Conservation (phyloP, 1,284 basidiomycete species). For the Ustilago vetiveriae region DNA sequence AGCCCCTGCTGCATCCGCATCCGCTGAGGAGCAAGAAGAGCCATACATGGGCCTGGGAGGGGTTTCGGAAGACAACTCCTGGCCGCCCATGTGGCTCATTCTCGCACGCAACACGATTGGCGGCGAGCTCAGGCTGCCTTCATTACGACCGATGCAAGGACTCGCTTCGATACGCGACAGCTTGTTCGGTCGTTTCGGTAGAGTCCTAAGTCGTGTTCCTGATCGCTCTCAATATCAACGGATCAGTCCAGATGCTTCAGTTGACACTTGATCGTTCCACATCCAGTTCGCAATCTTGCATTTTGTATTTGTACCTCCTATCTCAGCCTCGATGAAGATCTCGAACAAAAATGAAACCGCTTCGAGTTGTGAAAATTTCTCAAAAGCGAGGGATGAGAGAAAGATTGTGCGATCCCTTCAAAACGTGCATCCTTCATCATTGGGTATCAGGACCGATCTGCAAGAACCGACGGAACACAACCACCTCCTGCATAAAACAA, state of each 20-base stretch:
- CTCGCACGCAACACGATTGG: constrained; percentile 39
- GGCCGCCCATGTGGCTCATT: constrained; percentile 48
- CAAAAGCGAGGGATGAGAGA: background rate
- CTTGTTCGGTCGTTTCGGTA: constrained; percentile 18
- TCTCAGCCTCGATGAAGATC: no score
- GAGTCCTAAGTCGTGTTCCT: constrained; percentile 9
- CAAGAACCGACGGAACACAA: constrained; percentile 32
- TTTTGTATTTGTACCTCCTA: constrained; percentile 25
- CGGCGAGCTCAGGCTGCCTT: constrained; percentile 3
- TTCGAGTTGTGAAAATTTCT: background rate
- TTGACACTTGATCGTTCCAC: constrained; percentile 4
- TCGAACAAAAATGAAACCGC: no score
- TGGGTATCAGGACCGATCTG: constrained; percentile 53
- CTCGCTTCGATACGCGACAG: constrained; percentile 19
- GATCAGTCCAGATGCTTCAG: constrained; percentile 19
- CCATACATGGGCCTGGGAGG: constrained; percentile 13
- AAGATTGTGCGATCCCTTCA: constrained; percentile 55
- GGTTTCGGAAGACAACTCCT: constrained; percentile 29
- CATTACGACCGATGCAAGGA: constrained; percentile 14
- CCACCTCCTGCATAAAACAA: background rate
- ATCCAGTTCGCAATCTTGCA: no score
- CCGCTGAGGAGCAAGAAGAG: background rate
- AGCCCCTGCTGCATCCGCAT: background rate
- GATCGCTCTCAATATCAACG: constrained; percentile 24
- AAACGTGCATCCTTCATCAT: constrained; percentile 47